A percentile compares a stretch with the other conserved stretches of the same genome.
These are phyloP conservation scores for Ogataea haglerorum DNA, from an alignment of 805 yeast genomes.

Conservation along the genomic window DNA sequence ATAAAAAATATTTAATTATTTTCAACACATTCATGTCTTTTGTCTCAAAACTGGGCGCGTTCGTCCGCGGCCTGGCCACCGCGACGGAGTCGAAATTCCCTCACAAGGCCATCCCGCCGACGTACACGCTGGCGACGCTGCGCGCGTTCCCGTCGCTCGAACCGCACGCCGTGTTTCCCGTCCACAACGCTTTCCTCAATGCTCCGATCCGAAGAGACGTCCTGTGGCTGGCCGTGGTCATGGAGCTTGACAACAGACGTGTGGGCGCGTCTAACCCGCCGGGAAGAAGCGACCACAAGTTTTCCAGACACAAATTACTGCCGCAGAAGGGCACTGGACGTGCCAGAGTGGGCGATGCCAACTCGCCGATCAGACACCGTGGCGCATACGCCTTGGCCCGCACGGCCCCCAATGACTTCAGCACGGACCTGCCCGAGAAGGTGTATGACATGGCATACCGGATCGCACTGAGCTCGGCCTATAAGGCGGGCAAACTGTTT, in stretches of 20 bases:
- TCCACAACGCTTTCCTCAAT: slow-evolving; percentile 66
- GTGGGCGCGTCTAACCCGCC: slow-evolving; percentile 88
- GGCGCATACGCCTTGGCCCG: slow-evolving; percentile 90
- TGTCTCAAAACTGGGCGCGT: background rate
- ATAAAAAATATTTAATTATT: background rate
- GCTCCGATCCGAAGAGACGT: slow-evolving; percentile 84
- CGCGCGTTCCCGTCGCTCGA: slow-evolving; percentile 88
- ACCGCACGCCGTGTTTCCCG: slow-evolving; percentile 74
- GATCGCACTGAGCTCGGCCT: slow-evolving; percentile 78
- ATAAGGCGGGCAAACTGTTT: slow-evolving; percentile 66
- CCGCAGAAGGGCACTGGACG: slow-evolving; percentile 94
- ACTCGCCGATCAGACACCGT: slow-evolving; percentile 86
- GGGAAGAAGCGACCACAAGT: slow-evolving; percentile 83
- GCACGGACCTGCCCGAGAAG: slow-evolving; percentile 71
- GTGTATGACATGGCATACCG: slow-evolving; percentile 74
- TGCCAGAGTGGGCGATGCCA: slow-evolving; percentile 95
- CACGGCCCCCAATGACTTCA: slow-evolving; percentile 84
- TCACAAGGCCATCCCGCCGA: slow-evolving; percentile 49
- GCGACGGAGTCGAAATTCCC: slow-evolving; percentile 17
- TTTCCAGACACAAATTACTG: slow-evolving; percentile 73
- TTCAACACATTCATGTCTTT: slow-evolving; percentile 1
- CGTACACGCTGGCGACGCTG: slow-evolving; percentile 70
- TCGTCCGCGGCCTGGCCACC: slow-evolving; percentile 1
- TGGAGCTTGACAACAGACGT: slow-evolving; percentile 84
- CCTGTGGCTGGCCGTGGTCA: slow-evolving; percentile 90